Base-by-base conservation (phyloP, 139 green algal genomes). In the Volvox reticuliferus region DNA sequence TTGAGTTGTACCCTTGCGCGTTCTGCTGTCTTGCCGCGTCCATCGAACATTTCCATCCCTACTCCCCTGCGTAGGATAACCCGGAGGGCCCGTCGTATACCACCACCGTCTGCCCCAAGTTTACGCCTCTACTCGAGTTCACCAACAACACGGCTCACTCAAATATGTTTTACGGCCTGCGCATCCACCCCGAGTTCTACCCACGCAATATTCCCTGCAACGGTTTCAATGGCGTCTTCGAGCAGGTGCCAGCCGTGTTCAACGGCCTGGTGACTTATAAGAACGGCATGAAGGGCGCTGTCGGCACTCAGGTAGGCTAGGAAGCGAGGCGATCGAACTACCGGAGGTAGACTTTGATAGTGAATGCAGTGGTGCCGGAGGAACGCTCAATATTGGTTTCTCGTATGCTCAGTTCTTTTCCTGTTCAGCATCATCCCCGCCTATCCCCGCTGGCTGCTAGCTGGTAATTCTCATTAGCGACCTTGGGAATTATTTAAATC, bases 131-230 rank as follows among this genome's bases (percentile, higher is more conserved):
- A 85, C 62, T 82, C 12, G 83, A 95, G 88, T 96, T 95, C 88
- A 63, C 33, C 79, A 93, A 96, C 92, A 97, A 97, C 89, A 65
- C 79, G 0, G 94, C 94, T 22, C 95, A 97, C 92, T 95, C 91
- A 89, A 97, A 97, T 89, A 91, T 93, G 63, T 94, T 95, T 83
- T 97, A 97, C 73, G 95, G 95, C 61, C 75, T 95, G 28, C 80
- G 93, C 37, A 80, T 95, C 33, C 91, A 94, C 82, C 93, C 93
- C 26, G 92, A 95, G 82, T 95, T 88, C 89, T 95, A 94, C 82
- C 92, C 93, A 26, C 75, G 36, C 33, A 82, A 69, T 21, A 35
- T 82, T 44, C 91, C 93, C 32, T 94, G 91, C 81, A 88, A 87
- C 26, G 79, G 78, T 28, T 86, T 68, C 22, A 79, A 0, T 37